Conservation (phyloP, 805 yeast species). For the Spathaspora girioi region DNA sequence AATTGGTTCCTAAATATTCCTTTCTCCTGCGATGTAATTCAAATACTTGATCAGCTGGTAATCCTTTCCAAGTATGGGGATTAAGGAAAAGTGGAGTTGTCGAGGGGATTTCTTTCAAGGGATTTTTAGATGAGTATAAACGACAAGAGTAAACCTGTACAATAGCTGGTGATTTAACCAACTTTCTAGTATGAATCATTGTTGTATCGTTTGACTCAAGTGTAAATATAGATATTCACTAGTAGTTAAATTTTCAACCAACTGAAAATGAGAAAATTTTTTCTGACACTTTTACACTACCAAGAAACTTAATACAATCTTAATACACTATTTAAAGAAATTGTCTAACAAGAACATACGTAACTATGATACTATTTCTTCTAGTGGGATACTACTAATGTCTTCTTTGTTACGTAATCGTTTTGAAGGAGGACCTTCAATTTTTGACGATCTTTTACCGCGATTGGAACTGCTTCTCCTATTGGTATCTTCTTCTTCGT, state of each 20-base stretch:
- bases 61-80: conserved; percentile 69
- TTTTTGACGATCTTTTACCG: neutral
- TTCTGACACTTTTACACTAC: neutral
- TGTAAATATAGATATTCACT: neutral
- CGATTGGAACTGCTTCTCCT: neutral
- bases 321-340: neutral
- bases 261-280: neutral
- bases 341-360: no score
- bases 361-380: neutral
- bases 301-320: no score
- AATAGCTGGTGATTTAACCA: neutral
- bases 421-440: neutral
- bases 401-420: neutral
- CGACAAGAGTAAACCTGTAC: neutral
- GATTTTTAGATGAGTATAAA: neutral
- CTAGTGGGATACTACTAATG: neutral
- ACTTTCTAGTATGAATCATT: neutral
- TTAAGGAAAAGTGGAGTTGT: conserved; percentile 42
- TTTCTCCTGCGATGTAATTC: conserved; percentile 59
- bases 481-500: neutral
- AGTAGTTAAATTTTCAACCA: neutral
- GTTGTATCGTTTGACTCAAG: neutral
- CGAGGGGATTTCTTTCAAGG: neutral
- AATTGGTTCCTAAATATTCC: conserved; percentile 38
- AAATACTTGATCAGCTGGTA: conserved; percentile 60